phyloP scores from a whole-genome alignment of 1,284 basidiomycete species.

The Ceratobasidium sp. region DNA sequence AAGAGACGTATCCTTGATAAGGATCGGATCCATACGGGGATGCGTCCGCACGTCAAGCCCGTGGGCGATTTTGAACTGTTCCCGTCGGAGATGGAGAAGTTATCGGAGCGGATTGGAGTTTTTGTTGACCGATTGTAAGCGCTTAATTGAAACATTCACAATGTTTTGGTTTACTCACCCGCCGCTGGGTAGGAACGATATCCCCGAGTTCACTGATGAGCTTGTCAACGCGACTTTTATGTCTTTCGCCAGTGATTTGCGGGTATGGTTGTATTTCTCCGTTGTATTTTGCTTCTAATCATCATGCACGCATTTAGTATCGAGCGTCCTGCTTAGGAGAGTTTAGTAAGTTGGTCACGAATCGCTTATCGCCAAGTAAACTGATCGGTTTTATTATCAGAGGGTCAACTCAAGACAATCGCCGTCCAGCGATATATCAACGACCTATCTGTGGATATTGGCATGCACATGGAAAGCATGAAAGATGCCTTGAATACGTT shows the following conservation, averaged over 20 bases:
- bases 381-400: neutral
- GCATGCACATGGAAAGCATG: constrained; percentile 76
- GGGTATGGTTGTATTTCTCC: constrained; percentile 62
- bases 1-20: neutral
- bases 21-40: constrained; percentile 34
- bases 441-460: constrained; percentile 74
- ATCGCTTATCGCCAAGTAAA: neutral
- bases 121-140: constrained; percentile 69
- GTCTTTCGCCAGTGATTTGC: constrained; percentile 74
- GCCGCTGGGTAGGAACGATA: constrained; percentile 14
- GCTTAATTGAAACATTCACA: neutral
- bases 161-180: neutral
- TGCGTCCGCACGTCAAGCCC: constrained; percentile 36
- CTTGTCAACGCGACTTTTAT: constrained; percentile 75
- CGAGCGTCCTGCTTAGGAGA: constrained; percentile 77
- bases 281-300: neutral
- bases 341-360: constrained; percentile 60
- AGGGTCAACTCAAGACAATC: constrained; percentile 75
- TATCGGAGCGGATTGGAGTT: constrained; percentile 61
- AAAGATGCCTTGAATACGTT: constrained; percentile 75
- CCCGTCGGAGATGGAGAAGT: constrained; percentile 20
- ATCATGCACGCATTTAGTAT: constrained; percentile 62
- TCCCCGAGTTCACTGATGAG: constrained; percentile 65
- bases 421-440: constrained; percentile 81
- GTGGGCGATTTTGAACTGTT: constrained; percentile 10